phyloP scores from a whole-genome alignment of 768 basidiomycete genomes.

The Russula virescens region DNA sequence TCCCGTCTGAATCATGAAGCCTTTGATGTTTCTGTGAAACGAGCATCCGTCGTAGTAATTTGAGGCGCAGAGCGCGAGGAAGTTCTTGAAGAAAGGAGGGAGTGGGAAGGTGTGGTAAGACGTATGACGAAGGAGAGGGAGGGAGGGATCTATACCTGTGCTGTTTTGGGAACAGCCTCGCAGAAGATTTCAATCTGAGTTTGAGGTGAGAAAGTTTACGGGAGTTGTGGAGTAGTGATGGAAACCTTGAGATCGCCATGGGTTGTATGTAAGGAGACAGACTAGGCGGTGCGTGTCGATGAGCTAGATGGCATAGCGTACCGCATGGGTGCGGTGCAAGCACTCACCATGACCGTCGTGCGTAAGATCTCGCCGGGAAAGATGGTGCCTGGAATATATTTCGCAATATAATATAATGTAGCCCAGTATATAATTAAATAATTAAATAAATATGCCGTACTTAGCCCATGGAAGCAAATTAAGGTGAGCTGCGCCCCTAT shows the following conservation, averaged over 20 bases:
- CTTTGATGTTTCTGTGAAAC: conserved; percentile 93
- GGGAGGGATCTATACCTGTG: conserved; percentile 56
- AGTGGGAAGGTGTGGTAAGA: neutral
- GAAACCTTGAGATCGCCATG: conserved; percentile 90
- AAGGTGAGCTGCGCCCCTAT: neutral
- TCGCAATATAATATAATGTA: too few relatives aligned
- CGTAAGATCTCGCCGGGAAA: too few relatives aligned
- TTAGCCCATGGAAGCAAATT: neutral
- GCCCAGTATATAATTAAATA: too few relatives aligned
- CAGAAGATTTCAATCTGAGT: conserved; percentile 91
- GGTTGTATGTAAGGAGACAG: conserved; percentile 92
- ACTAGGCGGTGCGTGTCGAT: conserved; percentile 41
- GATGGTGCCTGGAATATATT: too few relatives aligned
- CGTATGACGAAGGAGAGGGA: conserved; percentile 1
- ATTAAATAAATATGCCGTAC: neutral
- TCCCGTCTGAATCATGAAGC: conserved; percentile 94
- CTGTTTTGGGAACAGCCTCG: conserved; percentile 91
- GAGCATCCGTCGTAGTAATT: conserved; percentile 78
- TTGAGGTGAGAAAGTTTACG: neutral
- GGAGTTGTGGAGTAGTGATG: neutral
- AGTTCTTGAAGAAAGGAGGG: conserved; percentile 62
- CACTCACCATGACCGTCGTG: too few relatives aligned
- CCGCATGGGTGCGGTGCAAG: too few relatives aligned
- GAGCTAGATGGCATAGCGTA: neutral
- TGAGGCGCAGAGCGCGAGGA: conserved; percentile 88